A percentile compares a stretch with the other conserved stretches of the same genome.
Evolutionary conservation across 257 asterid species (phyloP).

Genomic region (Galeopsis tetrahit): DNA sequence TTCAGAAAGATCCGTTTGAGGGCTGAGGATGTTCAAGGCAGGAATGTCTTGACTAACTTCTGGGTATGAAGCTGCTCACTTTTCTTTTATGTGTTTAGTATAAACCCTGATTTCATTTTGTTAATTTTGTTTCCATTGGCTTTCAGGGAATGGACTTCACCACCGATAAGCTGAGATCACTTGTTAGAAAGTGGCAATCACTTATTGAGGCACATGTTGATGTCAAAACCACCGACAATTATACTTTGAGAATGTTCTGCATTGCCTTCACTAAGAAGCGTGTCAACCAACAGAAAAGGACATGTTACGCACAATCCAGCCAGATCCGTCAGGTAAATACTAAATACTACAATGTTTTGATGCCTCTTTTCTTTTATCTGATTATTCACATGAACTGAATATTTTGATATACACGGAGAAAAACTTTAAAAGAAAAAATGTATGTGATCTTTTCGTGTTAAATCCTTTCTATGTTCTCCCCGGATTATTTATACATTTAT

Average conservation of each 20-base stretch:
- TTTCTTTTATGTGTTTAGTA: neutral
- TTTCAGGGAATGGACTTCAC: slow-evolving; percentile 82
- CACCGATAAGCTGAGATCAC: slow-evolving; percentile 79
- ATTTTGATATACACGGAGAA: too few relatives aligned
- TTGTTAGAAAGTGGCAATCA: slow-evolving; percentile 77
- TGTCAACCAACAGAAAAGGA: slow-evolving; percentile 80
- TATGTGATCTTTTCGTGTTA: neutral
- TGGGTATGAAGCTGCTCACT: slow-evolving; percentile 41
- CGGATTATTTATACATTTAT: neutral
- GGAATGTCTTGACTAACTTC: slow-evolving; percentile 61
- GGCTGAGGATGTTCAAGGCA: slow-evolving; percentile 90
- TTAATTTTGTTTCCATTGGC: neutral
- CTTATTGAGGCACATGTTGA: slow-evolving; percentile 87
- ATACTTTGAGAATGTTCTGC: slow-evolving; percentile 73
- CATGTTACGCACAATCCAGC: slow-evolving; percentile 88
- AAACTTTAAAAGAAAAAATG: too few relatives aligned
- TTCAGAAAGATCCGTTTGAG: slow-evolving; percentile 89
- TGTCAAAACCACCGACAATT: slow-evolving; percentile 80
- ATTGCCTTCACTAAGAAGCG: slow-evolving; percentile 91
- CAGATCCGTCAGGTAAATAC: slow-evolving; percentile 73
- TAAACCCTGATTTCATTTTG: neutral
- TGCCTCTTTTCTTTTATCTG: neutral
- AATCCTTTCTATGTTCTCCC: neutral
- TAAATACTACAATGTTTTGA: neutral
- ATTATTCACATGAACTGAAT: too few relatives aligned